Evolutionary conservation across 148 eudicot species (phyloP), one percentile per base, ranked within the genome.

Genomic region (Silene conica): DNA sequence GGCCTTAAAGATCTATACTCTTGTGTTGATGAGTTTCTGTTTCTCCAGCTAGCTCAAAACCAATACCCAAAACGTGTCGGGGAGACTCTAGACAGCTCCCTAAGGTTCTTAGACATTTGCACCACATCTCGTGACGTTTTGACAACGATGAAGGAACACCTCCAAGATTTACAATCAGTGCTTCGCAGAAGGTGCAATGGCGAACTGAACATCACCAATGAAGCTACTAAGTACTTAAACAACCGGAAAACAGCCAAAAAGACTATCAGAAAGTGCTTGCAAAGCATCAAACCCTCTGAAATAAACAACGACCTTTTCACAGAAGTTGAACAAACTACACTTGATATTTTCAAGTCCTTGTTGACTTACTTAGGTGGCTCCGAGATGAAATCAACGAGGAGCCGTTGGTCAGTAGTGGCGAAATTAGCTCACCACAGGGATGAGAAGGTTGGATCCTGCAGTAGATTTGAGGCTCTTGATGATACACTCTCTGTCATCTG

Each of bases 101-200:
- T 82, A 7, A 73, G 76, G 74, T 74, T 87, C 21, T 73, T 87
- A 46, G 90, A 87, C 73, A 55, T 77, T 6, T 84, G 87, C 67
- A 73, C 76, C 1, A 57, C 74, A 8, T 65, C 83, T 55, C 76
- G 75, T 74, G 86, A 84, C 28, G 58, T 74, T 45, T 75, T 79
- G 59, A 28, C 54, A 4, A 76, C 71, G 66, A 72, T 72, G 18
- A 84, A 74, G 74, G 79, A 86, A 45, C 69, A 38, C 23, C 63
- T 86, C 13, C 82, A 78, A 67, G 69, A 63, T 43, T 67, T 84
- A 57, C 81, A 79, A 19, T 84, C 89, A 63, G 23, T 10, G n/a
- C 38, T 84, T 4, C 80, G 85, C 6, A 82, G 88, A 75, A 83
- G 71, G 31, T 67, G 80, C 64, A 79, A 78, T 5, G 82, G 82